phyloP scores from a whole-genome alignment of 495 filamentous ascomycete genomes.

The Penicillium robsamsonii region DNA sequence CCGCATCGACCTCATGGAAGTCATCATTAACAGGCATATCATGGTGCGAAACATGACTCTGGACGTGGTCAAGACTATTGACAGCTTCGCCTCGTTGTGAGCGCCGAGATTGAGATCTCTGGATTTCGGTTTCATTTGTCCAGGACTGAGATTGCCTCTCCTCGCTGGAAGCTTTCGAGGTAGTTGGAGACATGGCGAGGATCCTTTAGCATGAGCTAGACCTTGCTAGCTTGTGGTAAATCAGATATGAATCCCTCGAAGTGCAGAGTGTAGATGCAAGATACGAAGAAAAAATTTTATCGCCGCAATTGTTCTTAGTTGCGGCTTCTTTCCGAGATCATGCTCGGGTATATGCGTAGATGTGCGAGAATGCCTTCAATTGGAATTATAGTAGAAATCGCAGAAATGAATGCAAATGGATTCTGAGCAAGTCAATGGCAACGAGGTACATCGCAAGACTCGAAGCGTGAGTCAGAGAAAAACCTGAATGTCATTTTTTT shows the following conservation, averaged over 20 bases:
- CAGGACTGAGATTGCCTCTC: conserved; percentile 8
- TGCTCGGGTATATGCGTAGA: conserved; percentile 1
- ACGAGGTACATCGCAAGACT: conserved; percentile 5
- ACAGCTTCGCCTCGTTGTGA: conserved; percentile 3
- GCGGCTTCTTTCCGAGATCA: conserved; percentile 14
- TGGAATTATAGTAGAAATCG: conserved; percentile 5
- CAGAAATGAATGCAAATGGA: background rate
- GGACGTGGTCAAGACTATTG: conserved; percentile 21
- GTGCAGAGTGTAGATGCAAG: background rate
- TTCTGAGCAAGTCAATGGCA: background rate
- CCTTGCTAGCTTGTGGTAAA: background rate
- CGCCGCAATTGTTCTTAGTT: background rate
- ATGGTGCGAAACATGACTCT: conserved; percentile 35
- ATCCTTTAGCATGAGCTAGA: background rate
- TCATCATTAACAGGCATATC: conserved; percentile 32
- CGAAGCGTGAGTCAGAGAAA: conserved; percentile 21
- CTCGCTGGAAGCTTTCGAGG: conserved; percentile 22
- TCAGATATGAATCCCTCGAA: background rate
- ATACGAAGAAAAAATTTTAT: background rate
- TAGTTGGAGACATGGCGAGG: conserved; percentile 16
- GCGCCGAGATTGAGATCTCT: conserved; percentile 16
- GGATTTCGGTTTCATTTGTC: conserved; percentile 13
- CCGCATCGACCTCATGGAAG: conserved; percentile 39
- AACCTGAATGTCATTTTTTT: background rate
- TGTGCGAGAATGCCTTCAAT: conserved; percentile 10